Evolutionary conservation across 1,139 yeast species (phyloP).

Genomic region (Casaregolazyma lundiana): DNA sequence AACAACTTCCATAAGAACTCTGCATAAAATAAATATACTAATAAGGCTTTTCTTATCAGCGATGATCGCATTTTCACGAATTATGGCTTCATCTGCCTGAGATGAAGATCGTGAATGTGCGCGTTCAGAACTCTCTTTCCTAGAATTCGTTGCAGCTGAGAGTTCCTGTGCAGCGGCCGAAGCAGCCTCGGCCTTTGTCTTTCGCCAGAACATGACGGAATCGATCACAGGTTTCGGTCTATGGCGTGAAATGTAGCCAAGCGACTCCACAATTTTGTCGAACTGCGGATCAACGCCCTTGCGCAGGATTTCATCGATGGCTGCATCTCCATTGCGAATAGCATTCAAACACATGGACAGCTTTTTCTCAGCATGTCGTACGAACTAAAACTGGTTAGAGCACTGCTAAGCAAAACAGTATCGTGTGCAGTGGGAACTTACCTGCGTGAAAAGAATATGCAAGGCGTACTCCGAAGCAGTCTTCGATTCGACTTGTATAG

Average conservation of each 20-base stretch:
- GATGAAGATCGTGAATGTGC: constrained; percentile 15
- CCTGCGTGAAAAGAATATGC: constrained; percentile 87
- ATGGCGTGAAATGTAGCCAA: constrained; percentile 84
- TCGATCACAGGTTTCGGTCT: constrained; percentile 96
- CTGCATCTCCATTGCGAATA: constrained; percentile 70
- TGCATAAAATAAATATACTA: constrained; percentile 82
- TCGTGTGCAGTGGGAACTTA: constrained; percentile 15
- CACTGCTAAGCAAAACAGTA: neutral
- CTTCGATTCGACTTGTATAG: constrained; percentile 37
- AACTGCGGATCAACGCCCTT: constrained; percentile 84
- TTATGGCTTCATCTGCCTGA: constrained; percentile 2
- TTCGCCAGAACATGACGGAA: constrained; percentile 97
- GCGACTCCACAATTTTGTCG: constrained; percentile 76
- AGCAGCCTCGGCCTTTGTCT: constrained; percentile 82
- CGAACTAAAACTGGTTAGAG: constrained; percentile 46
- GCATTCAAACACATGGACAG: constrained; percentile 67
- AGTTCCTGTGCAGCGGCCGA: constrained; percentile 49
- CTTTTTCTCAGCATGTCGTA: constrained; percentile 86
- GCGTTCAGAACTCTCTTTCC: constrained; percentile 8
- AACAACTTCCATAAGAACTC: constrained; percentile 89
- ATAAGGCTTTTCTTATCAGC: constrained; percentile 81
- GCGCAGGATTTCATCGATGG: constrained; percentile 72
- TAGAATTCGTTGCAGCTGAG: constrained; percentile 13
- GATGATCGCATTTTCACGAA: constrained; percentile 14
- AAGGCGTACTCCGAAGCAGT: constrained; percentile 91